phyloP scores from a whole-genome alignment of 225 moss, liverwort and hornwort species.

The Pseudisothecium myosuroides region DNA sequence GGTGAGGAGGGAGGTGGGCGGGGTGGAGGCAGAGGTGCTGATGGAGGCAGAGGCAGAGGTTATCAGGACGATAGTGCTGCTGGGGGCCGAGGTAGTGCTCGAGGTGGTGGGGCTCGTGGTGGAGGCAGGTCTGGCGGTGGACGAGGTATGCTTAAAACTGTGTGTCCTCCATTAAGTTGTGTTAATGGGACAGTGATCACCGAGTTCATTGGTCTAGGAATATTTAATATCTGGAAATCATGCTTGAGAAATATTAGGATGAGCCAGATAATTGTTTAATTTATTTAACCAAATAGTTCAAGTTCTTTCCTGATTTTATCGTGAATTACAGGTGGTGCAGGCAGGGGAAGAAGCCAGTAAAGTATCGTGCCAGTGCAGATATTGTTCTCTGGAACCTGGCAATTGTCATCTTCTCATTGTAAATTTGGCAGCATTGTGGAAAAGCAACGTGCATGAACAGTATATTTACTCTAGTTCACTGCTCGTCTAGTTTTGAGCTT shows the following conservation, averaged over 20 bases:
- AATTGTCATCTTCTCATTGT: neutral
- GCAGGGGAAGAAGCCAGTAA: constrained; percentile 38
- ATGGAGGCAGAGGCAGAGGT: constrained; percentile 55
- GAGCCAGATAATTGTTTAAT: neutral
- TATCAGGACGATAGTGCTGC: constrained; percentile 58
- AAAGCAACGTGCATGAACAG: neutral
- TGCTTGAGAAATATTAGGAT: neutral
- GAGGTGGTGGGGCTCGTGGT: constrained; percentile 61
- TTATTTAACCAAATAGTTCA: neutral
- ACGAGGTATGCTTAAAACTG: constrained; percentile 38
- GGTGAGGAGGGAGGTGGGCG: constrained; percentile 61
- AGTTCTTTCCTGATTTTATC: neutral
- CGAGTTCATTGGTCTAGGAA: neutral
- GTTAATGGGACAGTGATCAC: neutral
- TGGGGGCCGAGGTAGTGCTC: constrained; percentile 53
- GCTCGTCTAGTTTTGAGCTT: neutral
- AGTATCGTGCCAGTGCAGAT: neutral
- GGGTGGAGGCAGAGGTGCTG: constrained; percentile 41
- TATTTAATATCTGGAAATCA: neutral
- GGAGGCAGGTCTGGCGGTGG: constrained; percentile 57
- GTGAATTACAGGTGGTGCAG: constrained; percentile 28
- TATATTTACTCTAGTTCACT: neutral
- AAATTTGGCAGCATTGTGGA: constrained; percentile 5
- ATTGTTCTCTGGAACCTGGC: neutral
- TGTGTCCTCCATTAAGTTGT: neutral